Percentiles rank a stretch among this genome's conserved stretches.
Evolutionary conservation across 1,284 basidiomycete species (phyloP).

Genomic region (Naganishia sp.): DNA sequence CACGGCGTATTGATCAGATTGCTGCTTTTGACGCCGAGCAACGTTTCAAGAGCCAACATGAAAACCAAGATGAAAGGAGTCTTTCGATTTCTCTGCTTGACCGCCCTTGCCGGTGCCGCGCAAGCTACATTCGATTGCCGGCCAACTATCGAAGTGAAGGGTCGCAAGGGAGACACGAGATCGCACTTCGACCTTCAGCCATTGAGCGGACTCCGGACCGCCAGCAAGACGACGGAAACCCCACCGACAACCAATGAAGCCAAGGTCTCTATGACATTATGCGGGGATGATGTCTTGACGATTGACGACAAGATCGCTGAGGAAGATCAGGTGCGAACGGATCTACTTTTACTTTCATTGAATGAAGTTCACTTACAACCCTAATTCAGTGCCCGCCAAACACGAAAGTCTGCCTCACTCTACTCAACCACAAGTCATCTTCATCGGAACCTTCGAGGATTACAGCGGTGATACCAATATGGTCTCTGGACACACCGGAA

Average conservation of each 20-base stretch:
- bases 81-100: neutral
- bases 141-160: conserved; percentile 13
- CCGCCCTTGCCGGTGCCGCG: conserved; percentile 1
- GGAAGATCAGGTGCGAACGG: conserved; percentile 48
- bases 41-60: too few species aligned
- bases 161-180: conserved; percentile 18
- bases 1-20: too few species aligned
- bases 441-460: conserved; percentile 45
- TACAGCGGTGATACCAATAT: conserved; percentile 51
- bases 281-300: conserved; percentile 36
- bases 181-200: conserved; percentile 41
- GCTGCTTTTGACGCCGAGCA: too few species aligned
- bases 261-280: conserved; percentile 44
- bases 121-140: conserved; percentile 23
- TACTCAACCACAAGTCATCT: conserved; percentile 49
- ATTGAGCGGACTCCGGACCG: conserved; percentile 38
- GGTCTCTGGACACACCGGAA: conserved; percentile 42
- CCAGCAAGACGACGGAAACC: conserved; percentile 42
- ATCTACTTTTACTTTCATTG: neutral
- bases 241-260: conserved; percentile 50
- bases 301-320: conserved; percentile 43
- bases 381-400: conserved; percentile 45
- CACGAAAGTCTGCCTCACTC: conserved; percentile 47
- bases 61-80: too few species aligned
- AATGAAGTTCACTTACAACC: neutral